Conservation (phyloP, 225 moss, liverwort and hornwort genomes). For the Neckera pumila region DNA sequence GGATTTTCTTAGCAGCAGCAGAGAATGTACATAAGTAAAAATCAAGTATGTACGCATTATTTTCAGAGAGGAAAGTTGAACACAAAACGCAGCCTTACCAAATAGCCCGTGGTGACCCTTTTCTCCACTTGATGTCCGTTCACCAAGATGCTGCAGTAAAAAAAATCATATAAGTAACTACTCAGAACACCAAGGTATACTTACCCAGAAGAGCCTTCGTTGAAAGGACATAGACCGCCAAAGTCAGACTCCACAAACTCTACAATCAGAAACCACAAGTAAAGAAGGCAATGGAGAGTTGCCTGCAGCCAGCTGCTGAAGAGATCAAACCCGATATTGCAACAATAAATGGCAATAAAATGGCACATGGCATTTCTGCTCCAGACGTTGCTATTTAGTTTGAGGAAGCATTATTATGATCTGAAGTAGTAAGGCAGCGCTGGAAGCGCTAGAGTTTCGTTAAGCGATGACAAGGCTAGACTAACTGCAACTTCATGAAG, state of each 20-base stretch:
- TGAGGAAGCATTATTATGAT: neutral
- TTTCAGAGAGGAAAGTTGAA: neutral
- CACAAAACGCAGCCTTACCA: slow-evolving; percentile 10
- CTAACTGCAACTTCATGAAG: neutral
- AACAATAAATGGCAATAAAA: neutral
- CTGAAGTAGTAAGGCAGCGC: neutral
- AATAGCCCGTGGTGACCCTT: slow-evolving; percentile 33
- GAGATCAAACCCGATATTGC: neutral
- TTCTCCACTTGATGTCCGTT: slow-evolving; percentile 76
- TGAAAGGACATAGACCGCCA: neutral
- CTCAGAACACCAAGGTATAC: neutral
- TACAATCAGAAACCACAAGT: neutral
- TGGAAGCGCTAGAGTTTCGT: neutral
- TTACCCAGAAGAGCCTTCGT: neutral
- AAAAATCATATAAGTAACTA: neutral
- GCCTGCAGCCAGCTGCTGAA: neutral
- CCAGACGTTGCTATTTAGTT: neutral
- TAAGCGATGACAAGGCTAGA: neutral
- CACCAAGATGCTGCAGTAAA: slow-evolving; percentile 32
- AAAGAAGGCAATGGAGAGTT: neutral
- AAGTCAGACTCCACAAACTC: neutral
- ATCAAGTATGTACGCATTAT: neutral
- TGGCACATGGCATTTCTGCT: neutral
- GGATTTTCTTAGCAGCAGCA: neutral
- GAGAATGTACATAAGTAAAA: neutral